A percentile compares a stretch with the other conserved stretches of the same genome.
Evolutionary conservation across 2,329 filamentous ascomycete species (phyloP).

Genomic region (Cryphonectria radicalis): DNA sequence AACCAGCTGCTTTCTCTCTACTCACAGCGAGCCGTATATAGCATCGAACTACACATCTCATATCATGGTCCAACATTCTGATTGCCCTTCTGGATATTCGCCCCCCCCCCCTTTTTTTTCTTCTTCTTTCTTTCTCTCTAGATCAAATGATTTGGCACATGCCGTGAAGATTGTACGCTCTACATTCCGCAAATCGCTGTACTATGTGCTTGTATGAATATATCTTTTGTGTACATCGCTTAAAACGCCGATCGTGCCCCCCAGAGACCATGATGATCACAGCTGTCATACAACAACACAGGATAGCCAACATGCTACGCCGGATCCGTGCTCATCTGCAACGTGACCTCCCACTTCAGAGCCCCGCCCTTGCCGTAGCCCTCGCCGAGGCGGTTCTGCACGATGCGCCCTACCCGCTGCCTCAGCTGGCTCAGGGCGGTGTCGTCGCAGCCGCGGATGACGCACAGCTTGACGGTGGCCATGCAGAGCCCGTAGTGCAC

Average conservation of each 20-base stretch:
- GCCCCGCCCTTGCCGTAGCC: conserved; percentile 81
- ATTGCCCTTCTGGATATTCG: not conserved
- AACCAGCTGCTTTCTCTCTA: conserved; percentile 10
- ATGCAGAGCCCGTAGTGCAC: conserved; percentile 97
- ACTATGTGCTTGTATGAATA: not conserved
- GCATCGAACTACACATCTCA: conserved; percentile 9
- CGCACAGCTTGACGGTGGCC: conserved; percentile 85
- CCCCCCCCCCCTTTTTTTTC: too few relatives aligned
- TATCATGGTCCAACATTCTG: not conserved
- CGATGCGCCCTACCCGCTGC: conserved; percentile 74
- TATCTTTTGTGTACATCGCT: not conserved
- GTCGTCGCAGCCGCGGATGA: conserved; percentile 68
- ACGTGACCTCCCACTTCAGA: conserved; percentile 89
- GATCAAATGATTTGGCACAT: not conserved
- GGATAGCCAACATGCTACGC: conserved; percentile 18
- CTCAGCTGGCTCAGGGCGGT: conserved; percentile 73
- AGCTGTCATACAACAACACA: conserved; percentile 4
- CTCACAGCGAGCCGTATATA: conserved; percentile 10
- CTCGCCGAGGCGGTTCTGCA: conserved; percentile 85
- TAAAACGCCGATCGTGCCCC: conserved; percentile 1
- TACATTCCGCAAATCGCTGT: not conserved
- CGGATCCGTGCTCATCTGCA: conserved; percentile 67
- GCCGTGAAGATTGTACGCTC: not conserved
- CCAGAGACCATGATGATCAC: not conserved
- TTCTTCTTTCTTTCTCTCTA: too few relatives aligned